These are phyloP conservation scores for Curvularia sp. DNA, from an alignment of 2,329 filamentous ascomycete species.

Conservation along the genomic window DNA sequence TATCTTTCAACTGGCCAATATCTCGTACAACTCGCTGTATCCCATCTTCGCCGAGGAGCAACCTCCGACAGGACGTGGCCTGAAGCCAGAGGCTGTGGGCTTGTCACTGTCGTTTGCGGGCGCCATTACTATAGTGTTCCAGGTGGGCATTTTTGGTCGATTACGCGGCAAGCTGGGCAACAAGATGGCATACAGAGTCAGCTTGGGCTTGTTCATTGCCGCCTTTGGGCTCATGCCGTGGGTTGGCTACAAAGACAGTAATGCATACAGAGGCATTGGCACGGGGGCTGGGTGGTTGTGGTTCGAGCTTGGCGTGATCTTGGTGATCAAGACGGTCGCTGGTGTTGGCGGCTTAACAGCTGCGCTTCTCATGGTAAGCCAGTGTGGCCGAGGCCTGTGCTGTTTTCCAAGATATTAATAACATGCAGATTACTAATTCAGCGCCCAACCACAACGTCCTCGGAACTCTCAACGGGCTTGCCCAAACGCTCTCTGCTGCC, in stretches of 20 bases:
- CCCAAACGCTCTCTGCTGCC: conserved; percentile 89
- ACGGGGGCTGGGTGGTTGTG: conserved; percentile 75
- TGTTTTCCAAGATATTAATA: neutral
- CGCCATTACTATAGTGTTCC: conserved; percentile 84
- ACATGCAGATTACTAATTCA: conserved; percentile 83
- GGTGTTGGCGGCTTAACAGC: conserved; percentile 89
- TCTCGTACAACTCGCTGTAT: conserved; percentile 93
- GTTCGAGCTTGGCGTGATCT: conserved; percentile 76
- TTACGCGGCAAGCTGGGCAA: conserved; percentile 84
- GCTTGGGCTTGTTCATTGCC: conserved; percentile 79
- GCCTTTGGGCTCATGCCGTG: conserved; percentile 90
- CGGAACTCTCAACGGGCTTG: conserved; percentile 89
- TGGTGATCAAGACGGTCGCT: conserved; percentile 89
- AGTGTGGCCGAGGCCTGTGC: neutral
- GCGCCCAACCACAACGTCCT: conserved; percentile 84
- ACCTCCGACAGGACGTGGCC: conserved; percentile 75
- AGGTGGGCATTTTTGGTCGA: conserved; percentile 81
- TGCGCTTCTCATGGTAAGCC: conserved; percentile 79
- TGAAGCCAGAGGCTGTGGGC: conserved; percentile 82
- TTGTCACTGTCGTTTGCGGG: conserved; percentile 85
- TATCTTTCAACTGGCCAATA: conserved; percentile 91
- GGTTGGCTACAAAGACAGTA: conserved; percentile 75
- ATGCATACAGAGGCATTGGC: conserved; percentile 58
- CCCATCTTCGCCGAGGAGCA: conserved; percentile 85
- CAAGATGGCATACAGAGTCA: conserved; percentile 79